Percentiles rank a stretch among this genome's conserved stretches.
Conservation (phyloP, 164 flowering plant genomes). For the Vitis labrusca region DNA sequence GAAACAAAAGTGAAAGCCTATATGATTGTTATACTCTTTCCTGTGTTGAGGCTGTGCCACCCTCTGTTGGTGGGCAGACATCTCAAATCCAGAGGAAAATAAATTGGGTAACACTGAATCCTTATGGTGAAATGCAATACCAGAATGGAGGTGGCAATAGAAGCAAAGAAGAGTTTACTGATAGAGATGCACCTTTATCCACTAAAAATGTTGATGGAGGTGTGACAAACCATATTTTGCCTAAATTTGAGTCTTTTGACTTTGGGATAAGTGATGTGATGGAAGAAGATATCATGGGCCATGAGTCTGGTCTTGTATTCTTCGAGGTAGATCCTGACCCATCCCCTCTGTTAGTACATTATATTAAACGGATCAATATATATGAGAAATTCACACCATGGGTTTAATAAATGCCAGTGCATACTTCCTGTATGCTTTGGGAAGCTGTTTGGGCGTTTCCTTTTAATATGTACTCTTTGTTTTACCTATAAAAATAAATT, state of each 20-base stretch:
- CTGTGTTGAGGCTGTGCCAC: slow-evolving; percentile 47
- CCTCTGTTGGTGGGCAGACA: slow-evolving; percentile 34
- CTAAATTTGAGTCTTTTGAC: slow-evolving; percentile 68
- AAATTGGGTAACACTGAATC: slow-evolving; percentile 87
- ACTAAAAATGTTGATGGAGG: slow-evolving; percentile 14
- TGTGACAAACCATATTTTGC: slow-evolving; percentile 30
- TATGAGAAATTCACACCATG: too few relatives aligned
- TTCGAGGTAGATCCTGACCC: slow-evolving; percentile 68
- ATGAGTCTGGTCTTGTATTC: slow-evolving; percentile 90
- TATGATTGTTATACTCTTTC: slow-evolving; percentile 86
- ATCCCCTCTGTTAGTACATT: background rate
- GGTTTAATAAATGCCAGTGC: background rate
- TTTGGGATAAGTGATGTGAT: slow-evolving; percentile 67
- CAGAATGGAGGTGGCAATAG: slow-evolving; percentile 19
- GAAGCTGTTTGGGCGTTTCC: too few relatives aligned
- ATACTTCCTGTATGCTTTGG: too few relatives aligned
- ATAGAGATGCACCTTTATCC: slow-evolving; percentile 18
- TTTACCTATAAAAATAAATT: too few relatives aligned
- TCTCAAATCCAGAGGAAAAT: slow-evolving; percentile 64
- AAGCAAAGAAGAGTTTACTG: slow-evolving; percentile 24
- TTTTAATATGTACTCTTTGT: too few relatives aligned
- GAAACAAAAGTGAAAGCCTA: slow-evolving; percentile 57
- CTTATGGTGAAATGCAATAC: slow-evolving; percentile 65
- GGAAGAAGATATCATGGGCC: slow-evolving; percentile 92
- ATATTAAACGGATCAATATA: too few relatives aligned